Evolutionary conservation across 805 yeast species (phyloP).

Genomic region (Phaffomyces thermotolerans): DNA sequence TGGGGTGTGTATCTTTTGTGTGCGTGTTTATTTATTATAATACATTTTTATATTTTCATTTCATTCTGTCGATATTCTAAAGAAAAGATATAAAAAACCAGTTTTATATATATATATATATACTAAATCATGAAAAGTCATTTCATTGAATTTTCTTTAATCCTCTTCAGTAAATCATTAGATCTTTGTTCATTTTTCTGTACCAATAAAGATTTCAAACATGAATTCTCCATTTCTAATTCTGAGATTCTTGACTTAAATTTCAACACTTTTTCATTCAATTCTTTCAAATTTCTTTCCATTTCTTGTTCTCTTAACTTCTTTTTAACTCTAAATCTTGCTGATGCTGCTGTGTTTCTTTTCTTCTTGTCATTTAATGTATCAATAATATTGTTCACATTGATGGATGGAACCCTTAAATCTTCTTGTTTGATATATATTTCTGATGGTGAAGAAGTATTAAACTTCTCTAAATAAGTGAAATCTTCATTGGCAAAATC

Average conservation of each 20-base stretch:
- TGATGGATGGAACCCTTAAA: background rate
- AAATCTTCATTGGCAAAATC: background rate
- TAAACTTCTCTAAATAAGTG: conserved; percentile 1
- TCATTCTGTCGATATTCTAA: no score
- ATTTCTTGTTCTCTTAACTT: conserved; percentile 52
- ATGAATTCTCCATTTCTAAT: conserved; percentile 55
- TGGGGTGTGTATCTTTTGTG: no score
- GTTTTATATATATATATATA: no score
- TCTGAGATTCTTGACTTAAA: conserved; percentile 43
- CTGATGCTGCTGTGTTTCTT: conserved; percentile 59
- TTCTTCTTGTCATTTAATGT: conserved; percentile 35
- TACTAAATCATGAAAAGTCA: no score
- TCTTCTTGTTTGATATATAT: background rate
- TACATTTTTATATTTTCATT: no score
- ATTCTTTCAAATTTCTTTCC: conserved; percentile 38
- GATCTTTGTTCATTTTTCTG: conserved; percentile 42
- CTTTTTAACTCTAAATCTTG: conserved; percentile 57
- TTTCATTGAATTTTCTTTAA: conserved; percentile 25
- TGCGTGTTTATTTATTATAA: no score
- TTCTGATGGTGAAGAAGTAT: background rate
- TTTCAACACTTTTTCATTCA: conserved; percentile 37
- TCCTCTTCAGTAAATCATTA: conserved; percentile 29
- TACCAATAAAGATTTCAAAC: conserved; percentile 45
- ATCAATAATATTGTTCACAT: background rate
- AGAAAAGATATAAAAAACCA: background rate